Evolutionary conservation across 2,329 filamentous ascomycete species (phyloP), one percentile per base, ranked within the genome.

Genomic region (Davidsoniella eucalypti): DNA sequence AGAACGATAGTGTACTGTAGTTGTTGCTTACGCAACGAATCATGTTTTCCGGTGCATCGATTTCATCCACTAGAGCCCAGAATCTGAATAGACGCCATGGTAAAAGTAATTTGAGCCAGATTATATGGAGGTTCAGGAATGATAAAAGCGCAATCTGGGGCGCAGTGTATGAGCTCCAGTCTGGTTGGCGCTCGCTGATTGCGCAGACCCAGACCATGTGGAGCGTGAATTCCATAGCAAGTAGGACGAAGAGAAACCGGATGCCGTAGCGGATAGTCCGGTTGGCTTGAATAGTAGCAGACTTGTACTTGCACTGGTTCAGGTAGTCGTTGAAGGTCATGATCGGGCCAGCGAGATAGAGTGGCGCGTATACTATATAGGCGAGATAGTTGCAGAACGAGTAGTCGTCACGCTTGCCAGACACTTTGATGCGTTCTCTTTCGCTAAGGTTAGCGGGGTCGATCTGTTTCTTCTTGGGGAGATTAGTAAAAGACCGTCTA

Each of bases 61-160:
- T 78, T 54, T 85, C 86, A 62, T 98, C 92, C 14, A 88, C 62
- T 3, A 98, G 74, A 0, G 86, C 74, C 92, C 92, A 98, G n/a
- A 98, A 78, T 4, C 93, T 84, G 75, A 96, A 96, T 63, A 96
- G 82, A n/a, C 92, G 84, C 88, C 90, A 98, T 1, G 92, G 92
- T 6, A 98, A 78, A 4, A 98, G 78, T 1, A 98, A 78, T 64
- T 98, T 98, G 44, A 98, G 74, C 93, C 93, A 98, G 63, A 98
- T 93, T 61, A 95, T 79, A 67, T 94, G 86, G 10, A 98, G 79
- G 65, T 95, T 95, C 71, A 96, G 93, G 69, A 84, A 95, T 37
- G 87, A 92, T 10, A 98, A 75, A 68, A 98, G 80, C 60, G 79
- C 84, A 41, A 98, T 77, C 63, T 98, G 87, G 42, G 84, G 81